A percentile compares a stretch with the other conserved stretches of the same genome.
Evolutionary conservation across 108 stramenopile species (phyloP).

Genomic region (Discostella stelligeroides): DNA sequence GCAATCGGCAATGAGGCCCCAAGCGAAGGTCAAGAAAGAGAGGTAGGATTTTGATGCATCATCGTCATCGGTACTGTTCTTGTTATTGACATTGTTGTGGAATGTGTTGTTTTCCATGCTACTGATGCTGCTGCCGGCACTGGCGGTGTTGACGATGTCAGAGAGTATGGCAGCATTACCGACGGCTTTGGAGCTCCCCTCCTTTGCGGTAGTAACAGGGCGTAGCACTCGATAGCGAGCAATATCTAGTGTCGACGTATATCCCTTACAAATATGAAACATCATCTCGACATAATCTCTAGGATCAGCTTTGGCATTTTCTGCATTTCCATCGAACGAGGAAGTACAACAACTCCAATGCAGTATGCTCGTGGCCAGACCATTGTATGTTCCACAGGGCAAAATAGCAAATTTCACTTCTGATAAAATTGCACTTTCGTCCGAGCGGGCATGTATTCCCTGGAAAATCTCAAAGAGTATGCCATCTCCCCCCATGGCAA

Average conservation of each 20-base stretch:
- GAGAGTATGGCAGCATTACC: too few species aligned
- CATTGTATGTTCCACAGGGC: constrained; percentile 86
- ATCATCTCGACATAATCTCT: constrained; percentile 60
- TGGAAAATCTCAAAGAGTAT: constrained; percentile 81
- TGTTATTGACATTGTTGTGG: too few species aligned
- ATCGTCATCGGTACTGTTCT: not conserved
- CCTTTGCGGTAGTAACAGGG: not conserved
- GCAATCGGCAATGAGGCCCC: constrained; percentile 88
- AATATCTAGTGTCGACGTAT: constrained; percentile 57
- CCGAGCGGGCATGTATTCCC: constrained; percentile 60
- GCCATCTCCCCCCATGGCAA: constrained; percentile 88
- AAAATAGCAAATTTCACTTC: constrained; percentile 73
- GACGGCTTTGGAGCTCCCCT: not conserved
- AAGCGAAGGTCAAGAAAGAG: constrained; percentile 80
- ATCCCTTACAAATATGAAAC: constrained; percentile 78
- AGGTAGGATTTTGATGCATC: constrained; percentile 46
- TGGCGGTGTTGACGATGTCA: too few species aligned
- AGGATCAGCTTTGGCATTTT: constrained; percentile 19
- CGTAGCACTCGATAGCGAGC: constrained; percentile 57
- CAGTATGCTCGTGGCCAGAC: constrained; percentile 71
- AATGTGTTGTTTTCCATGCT: too few species aligned
- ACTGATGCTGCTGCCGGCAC: too few species aligned
- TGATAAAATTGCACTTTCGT: constrained; percentile 55
- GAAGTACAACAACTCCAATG: constrained; percentile 32
- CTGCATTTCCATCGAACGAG: constrained; percentile 4